Evolutionary conservation across 768 basidiomycete genomes (phyloP).

Genomic region (Pulveroboletus frians): DNA sequence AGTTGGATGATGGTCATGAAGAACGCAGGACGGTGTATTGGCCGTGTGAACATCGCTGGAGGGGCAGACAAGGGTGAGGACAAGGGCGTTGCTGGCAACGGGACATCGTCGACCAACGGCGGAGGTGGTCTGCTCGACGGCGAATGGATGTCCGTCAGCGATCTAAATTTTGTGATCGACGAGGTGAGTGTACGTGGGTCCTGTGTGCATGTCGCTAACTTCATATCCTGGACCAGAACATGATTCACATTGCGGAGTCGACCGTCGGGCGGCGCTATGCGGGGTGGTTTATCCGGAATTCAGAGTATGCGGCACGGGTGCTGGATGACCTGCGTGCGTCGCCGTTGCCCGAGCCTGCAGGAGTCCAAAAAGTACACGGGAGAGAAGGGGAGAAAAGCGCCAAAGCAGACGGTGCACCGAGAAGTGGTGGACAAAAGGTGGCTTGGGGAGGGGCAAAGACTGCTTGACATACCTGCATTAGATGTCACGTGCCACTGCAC

Average conservation of each 20-base stretch:
- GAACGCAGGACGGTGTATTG: constrained; percentile 75
- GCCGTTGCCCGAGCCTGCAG: constrained; percentile 41
- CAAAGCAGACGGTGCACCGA: constrained; percentile 28
- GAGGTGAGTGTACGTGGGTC: constrained; percentile 51
- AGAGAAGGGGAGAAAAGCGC: constrained; percentile 22
- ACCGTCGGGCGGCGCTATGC: constrained; percentile 91
- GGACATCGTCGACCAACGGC: constrained; percentile 10
- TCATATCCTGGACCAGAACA: constrained; percentile 53
- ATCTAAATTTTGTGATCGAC: constrained; percentile 93
- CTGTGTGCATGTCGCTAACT: background rate
- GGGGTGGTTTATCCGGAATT: constrained; percentile 96
- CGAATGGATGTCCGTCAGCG: constrained; percentile 82
- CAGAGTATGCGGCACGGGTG: constrained; percentile 85
- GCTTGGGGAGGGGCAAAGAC: constrained; percentile 43
- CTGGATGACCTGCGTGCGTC: constrained; percentile 66
- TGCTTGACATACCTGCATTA: constrained; percentile 10
- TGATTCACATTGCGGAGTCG: constrained; percentile 94
- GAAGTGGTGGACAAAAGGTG: constrained; percentile 50
- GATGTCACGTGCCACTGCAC: constrained; percentile 3
- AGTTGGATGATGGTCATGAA: constrained; percentile 98
- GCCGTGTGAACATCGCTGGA: constrained; percentile 37
- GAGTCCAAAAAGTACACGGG: constrained; percentile 3
- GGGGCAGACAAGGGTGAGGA: constrained; percentile 36
- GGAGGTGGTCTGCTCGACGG: constrained; percentile 70
- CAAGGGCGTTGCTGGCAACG: constrained; percentile 6